Percentiles rank a stretch among this genome's conserved stretches.
Evolutionary conservation across 495 filamentous ascomycete species (phyloP).

Genomic region (Penicillium angulare): DNA sequence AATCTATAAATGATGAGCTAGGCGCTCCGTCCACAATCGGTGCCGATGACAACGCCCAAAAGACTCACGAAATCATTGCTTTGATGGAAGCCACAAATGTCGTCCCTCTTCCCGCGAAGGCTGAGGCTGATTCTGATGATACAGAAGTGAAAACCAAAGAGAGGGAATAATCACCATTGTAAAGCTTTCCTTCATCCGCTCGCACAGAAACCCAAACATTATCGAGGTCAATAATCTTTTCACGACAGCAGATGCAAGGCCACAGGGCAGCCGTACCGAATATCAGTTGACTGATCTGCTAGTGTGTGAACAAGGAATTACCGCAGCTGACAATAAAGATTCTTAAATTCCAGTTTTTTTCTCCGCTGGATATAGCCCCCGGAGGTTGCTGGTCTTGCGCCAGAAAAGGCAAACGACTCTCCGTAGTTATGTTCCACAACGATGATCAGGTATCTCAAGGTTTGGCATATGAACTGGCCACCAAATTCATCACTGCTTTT

Average conservation of each 20-base stretch:
- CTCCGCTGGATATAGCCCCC: background rate
- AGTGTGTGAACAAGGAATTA: background rate
- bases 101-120: background rate
- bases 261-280: background rate
- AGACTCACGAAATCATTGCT: slow-evolving; percentile 46
- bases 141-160: background rate
- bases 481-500: background rate
- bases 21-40: too few species aligned
- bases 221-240: background rate
- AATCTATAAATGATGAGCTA: too few species aligned
- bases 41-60: slow-evolving; percentile 51
- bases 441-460: background rate
- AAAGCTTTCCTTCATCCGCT: background rate
- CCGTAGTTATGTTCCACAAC: background rate
- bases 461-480: background rate
- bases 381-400: background rate
- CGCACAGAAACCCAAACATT: background rate
- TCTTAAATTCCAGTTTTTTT: background rate
- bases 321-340: background rate
- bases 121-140: too few species aligned
- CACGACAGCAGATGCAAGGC: background rate
- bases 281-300: background rate
- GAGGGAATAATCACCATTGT: background rate
- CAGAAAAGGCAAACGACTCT: background rate
- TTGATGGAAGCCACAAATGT: slow-evolving; percentile 2